These are phyloP conservation scores for Pseudogymnoascus sp. DNA, from an alignment of 2,329 filamentous ascomycete species.

Conservation along the genomic window DNA sequence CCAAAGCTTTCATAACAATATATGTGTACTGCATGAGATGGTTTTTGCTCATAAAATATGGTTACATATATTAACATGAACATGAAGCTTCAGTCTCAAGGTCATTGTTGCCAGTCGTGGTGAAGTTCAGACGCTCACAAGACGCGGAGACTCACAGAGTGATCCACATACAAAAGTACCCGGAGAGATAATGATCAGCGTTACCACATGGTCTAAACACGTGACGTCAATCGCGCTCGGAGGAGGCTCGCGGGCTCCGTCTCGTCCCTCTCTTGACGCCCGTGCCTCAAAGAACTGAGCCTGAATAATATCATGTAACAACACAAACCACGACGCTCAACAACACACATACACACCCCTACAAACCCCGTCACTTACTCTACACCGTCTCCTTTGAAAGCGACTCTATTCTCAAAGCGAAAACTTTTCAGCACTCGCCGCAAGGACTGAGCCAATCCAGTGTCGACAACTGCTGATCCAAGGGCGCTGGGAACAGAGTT, in stretches of 20 bases:
- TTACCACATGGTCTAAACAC: neutral
- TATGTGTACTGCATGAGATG: neutral
- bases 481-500: neutral
- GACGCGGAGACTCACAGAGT: neutral
- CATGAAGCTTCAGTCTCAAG: neutral
- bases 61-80: constrained; percentile 1
- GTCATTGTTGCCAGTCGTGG: neutral
- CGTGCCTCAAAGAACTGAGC: constrained; percentile 7
- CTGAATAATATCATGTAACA: constrained; percentile 7
- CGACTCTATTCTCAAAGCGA: neutral
- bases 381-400: neutral
- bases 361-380: neutral
- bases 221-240: constrained; percentile 4
- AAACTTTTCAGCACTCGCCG: neutral
- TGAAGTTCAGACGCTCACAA: neutral
- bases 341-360: neutral
- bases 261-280: constrained; percentile 3
- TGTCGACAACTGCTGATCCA: neutral
- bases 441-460: neutral
- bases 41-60: neutral
- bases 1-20: neutral
- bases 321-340: constrained; percentile 4
- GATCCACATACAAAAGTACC: constrained; percentile 5
- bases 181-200: constrained; percentile 5
- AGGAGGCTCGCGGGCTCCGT: constrained; percentile 5